phyloP scores from a whole-genome alignment of 83 land plant species.

The Larix sibirica region DNA sequence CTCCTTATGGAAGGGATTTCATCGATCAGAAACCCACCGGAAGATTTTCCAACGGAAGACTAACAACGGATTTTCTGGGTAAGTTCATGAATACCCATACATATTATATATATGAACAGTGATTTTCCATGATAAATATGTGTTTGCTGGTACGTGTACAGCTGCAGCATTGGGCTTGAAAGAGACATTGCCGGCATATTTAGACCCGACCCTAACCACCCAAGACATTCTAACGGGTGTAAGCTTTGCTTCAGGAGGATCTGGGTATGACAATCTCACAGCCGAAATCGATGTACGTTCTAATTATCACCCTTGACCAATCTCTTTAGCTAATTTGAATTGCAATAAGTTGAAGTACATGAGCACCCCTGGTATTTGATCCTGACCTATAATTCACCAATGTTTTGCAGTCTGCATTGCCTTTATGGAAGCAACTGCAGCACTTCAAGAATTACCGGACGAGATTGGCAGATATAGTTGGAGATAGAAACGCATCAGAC shows the following conservation, averaged over 20 bases:
- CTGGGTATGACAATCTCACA: slow-evolving; percentile 41
- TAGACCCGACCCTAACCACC: slow-evolving; percentile 25
- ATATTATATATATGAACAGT: no score
- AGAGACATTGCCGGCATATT: slow-evolving; percentile 37
- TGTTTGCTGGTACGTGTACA: not conserved
- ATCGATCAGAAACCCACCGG: not conserved
- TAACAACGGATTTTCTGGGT: not conserved
- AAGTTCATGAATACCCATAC: not conserved
- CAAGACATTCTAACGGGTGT: slow-evolving; percentile 46
- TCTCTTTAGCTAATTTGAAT: not conserved
- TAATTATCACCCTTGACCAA: not conserved
- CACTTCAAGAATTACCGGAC: not conserved
- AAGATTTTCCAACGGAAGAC: slow-evolving; percentile 1
- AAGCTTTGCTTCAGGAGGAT: slow-evolving; percentile 45
- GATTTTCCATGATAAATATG: not conserved
- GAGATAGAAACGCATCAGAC: not conserved
- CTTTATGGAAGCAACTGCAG: not conserved
- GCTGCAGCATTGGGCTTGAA: slow-evolving; percentile 27
- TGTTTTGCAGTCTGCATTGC: not conserved
- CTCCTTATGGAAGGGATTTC: slow-evolving; percentile 1
- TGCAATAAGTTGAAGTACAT: no score
- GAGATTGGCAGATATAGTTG: not conserved
- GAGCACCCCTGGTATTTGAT: no score
- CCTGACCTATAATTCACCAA: not conserved
- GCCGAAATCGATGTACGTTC: not conserved